Base-by-base conservation (phyloP, 352 stramenopile genomes). In the Discostella stelligera region DNA sequence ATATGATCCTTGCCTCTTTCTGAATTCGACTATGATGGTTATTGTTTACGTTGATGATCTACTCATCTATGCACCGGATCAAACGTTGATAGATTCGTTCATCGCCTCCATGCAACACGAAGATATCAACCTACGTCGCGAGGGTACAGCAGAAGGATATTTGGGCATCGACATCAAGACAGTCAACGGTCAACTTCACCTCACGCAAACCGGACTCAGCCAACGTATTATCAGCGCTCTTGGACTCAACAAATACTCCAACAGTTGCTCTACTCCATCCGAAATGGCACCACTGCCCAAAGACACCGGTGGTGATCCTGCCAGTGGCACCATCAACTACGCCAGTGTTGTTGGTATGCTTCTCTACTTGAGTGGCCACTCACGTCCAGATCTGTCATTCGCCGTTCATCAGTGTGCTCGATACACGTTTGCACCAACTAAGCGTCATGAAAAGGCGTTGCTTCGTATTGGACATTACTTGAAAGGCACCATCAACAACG, bases 1-100 rank as follows among this genome's bases (percentile, higher is more conserved):
- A 30, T 8, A 48, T 44, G 75, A 87, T 44, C 62, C 55, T 1
- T 87, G 75, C 23, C 27, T 87, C 4, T 79, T 84, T n/a, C 56
- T 73, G n/a, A 65, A 46, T 2, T 2, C 18, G 8, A 37, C 48
- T 25, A 60, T 82, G 0, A 74, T 87, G 0, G 25, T 77, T 23
- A 55, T 84, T 27, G 13, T 77, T 14, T 87, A 84, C 52, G 80
- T 87, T 23, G 71, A 82, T 37, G 75, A 83, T 41, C 18, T 39
- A 23, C 23, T 49, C 1, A 54, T 79, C n/a, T 30, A 16, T 16
- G 30, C 50, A 11, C 71, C 48, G 16, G 30, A 61, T 18, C 7
- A 54, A 10, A 3, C 23, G 5, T 53, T 39, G 8, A 63, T 80
- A 9, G 53, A 71, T 21, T 11, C 50, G 0, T 58, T 83, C 3